Base-by-base conservation (phyloP, 2,329 filamentous ascomycete species). In the Monilinia aucupariae region DNA sequence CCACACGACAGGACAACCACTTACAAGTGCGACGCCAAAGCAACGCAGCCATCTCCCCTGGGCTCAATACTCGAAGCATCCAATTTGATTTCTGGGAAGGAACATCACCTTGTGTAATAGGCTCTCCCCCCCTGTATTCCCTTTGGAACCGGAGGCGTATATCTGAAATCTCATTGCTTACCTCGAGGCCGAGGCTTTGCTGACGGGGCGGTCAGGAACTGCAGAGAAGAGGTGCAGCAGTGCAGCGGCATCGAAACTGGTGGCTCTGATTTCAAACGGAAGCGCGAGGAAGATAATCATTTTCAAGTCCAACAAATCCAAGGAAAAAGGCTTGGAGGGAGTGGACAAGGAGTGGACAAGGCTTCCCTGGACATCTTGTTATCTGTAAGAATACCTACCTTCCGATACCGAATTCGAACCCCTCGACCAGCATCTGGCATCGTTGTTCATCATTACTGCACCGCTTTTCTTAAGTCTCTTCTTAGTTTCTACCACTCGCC, bases 301-400 rank as follows among this genome's bases (percentile, higher is more conserved):
- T 17, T 34, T 25, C 22, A 41, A 47, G 10, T 20, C 30, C 54
- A 45, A 37, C 9, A 15, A 30, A 39, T 27, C 22, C 52, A 48
- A 49, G 60, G 25, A 62, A 49, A 32, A 58, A 47, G 45, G 47
- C 17, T 49, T n/a, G 15, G 32, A 30, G 39, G 53, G 25, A 55
- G 25, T 20, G 37, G 12, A 51, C 37, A 27, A 32, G 22, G 13
- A 62, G 43, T 39, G 48, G 52, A 49, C 60, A 50, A 56, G 52
- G 43, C 43, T 62, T 56, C 49, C 30, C 20, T 20, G 39, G 43
- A 22, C n/a, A 58, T 32, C 25, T 25, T 17, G 10, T 43, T 27
- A 13, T 39, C 22, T 58, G 60, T 62, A 62, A 62, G 60, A 62
- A 43, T 27, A 45, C 17, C 53, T 62, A 45, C 17, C 53, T 62